Evolutionary conservation across 2,329 filamentous ascomycete species (phyloP), one percentile per base, ranked within the genome.

Genomic region (Fusarium armeniacum): DNA sequence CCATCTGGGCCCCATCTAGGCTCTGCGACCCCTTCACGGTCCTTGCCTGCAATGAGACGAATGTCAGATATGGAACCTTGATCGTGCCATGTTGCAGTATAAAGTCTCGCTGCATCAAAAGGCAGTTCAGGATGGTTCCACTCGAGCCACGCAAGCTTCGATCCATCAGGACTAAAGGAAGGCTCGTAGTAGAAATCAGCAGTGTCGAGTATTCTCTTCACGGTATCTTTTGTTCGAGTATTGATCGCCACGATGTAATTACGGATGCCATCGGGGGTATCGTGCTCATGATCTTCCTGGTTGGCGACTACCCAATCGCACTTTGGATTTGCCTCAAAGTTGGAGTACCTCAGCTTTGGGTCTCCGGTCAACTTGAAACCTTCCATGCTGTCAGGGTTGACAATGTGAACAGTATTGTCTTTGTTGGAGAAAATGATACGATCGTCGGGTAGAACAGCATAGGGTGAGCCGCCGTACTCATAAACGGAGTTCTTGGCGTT

Each of bases 51-150:
- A n/a, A 87, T 65, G 2, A 79, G 66, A 0, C 62, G 77, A 4
- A 70, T 43, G 18, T 80, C 77, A 6, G 67, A 69, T 12, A 84
- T 54, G 4, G 72, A 71, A 0, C 49, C 49, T 16, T 77, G 78
- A 1, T 53, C 53, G 15, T 76, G 47, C 80, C 83, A 87, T 10
- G 81, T 77, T 0, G 82, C 84, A 46, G 79, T 70, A 69, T 80
- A 81, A 2, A 87, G 72, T 57, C 82, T 79, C 3, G 81, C 81
- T 1, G 81, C 81, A 2, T 81, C 82, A 78, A 85, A 88, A 0
- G 84, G 84, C 76, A 88, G 81, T 50, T 84, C 80, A 0, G 85
- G 86, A 66, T 87, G 84, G 20, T 83, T 77, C 86, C 86, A 88
- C 62, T 87, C 82, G 15, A 85, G 77, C 85, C 86, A 88, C n/a